Base-by-base conservation (phyloP, 1,284 basidiomycete species). In the Termitomyces sp. region DNA sequence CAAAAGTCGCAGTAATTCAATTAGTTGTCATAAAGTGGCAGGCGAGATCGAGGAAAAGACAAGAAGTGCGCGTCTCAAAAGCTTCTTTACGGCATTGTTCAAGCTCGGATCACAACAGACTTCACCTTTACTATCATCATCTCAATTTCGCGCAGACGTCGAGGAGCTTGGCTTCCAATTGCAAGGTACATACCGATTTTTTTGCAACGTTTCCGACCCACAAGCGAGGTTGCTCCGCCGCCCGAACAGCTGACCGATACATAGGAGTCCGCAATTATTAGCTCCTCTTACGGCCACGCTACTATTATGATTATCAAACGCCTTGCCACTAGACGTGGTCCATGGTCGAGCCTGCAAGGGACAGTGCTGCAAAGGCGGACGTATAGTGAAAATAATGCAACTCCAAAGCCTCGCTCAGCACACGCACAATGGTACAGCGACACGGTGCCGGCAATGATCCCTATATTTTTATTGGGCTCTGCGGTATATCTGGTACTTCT, bases 391-490 rank as follows among this genome's bases (percentile, higher is more conserved):
- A 49, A 46, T 55, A 49, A 46, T 55, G 43, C 31, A 21, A 34
- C 55, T 45, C 56, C 46, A 53, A 60, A 58, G 28, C 61, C 51
- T 64, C 65, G 68, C 54, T 83, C 80, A 39, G 70, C 73, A 21
- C 86, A 90, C 69, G 79, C 78, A 3, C 73, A 75, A 59, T 83
- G 83, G 74, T 90, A 90, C 67, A 71, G 80, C 39, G 78, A 84
- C 56, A 75, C 84, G 50, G 67, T 86, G 41, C 89, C 89, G 28
- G 81, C 80, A 36, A 90, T 90, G 88, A 72, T 90, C 41, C 89
- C 88, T 6, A 73, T 91, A 54, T 82, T 84, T 46, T 71, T 91
- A 48, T 74, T 91, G 26, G 89, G 87, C 13, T 89, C 86, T 54
- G 86, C 84, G 9, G 78, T 91, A 51, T 91, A 88, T 70, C 73